Percentiles rank a stretch among this genome's conserved stretches.
Evolutionary conservation across 2,329 filamentous ascomycete genomes (phyloP).

Genomic region (Arthrocladium fulminans): DNA sequence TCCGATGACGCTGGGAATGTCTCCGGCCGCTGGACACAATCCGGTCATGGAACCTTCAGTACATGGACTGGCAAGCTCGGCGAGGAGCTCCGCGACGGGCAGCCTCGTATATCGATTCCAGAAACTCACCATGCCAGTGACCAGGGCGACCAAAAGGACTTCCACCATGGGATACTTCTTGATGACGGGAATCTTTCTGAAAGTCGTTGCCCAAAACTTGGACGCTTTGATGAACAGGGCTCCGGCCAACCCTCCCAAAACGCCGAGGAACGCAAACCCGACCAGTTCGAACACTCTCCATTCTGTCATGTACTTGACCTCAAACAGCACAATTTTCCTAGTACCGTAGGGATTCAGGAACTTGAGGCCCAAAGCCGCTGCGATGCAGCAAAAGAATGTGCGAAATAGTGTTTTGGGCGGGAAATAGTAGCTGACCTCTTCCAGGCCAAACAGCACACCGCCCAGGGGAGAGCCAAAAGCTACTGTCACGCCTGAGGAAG

Average conservation of each 20-base stretch:
- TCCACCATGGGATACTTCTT: conserved; percentile 79
- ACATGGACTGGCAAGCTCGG: conserved; percentile 85
- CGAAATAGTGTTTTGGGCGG: conserved; percentile 94
- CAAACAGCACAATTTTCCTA: conserved; percentile 91
- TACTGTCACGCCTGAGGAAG: conserved; percentile 84
- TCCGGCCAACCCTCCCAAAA: conserved; percentile 74
- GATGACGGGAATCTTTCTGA: conserved; percentile 70
- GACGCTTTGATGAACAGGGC: conserved; percentile 96
- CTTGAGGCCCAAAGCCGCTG: conserved; percentile 78
- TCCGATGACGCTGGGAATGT: conserved; percentile 67
- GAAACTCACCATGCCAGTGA: conserved; percentile 79
- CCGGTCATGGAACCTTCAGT: conserved; percentile 55
- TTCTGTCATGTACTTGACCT: conserved; percentile 80
- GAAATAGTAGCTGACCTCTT: conserved; percentile 97
- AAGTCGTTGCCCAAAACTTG: conserved; percentile 77
- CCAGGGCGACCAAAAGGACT: conserved; percentile 73
- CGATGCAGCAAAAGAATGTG: conserved; percentile 96
- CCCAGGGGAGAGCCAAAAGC: conserved; percentile 87
- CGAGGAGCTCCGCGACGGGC: conserved; percentile 79
- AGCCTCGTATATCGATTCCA: conserved; percentile 89
- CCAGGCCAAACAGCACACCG: conserved; percentile 83
- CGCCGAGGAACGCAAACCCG: conserved; percentile 75
- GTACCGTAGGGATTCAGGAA: conserved; percentile 95
- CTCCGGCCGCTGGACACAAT: conserved; percentile 60
- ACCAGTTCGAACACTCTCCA: conserved; percentile 91